Base-by-base conservation (phyloP, 768 basidiomycete genomes). In the Mycena indigotica region DNA sequence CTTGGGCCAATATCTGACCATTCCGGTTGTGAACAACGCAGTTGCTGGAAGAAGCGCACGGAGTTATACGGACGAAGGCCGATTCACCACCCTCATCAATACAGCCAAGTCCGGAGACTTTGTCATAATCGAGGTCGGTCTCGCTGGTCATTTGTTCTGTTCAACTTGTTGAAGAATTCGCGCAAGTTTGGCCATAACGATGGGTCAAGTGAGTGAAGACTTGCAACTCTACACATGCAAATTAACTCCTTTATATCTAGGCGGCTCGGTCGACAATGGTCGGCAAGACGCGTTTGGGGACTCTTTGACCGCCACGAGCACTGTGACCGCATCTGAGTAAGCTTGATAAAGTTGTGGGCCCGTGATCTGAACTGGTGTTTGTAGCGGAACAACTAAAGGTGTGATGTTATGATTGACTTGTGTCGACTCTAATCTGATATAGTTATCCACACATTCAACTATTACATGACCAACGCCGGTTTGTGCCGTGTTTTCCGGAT, bases 31-130 rank as follows among this genome's bases (percentile, higher is more conserved):
- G 16, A 83, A 83, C 61, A 61, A 70, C 44, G 81, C 81, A 0
- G 73, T 81, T 39, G 77, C 72, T 6, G 81, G 81, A 3, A 70
- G 76, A 5, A 77, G 74, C 45, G 75, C 81, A 1, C 72, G 81
- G 32, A 78, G 77, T 40, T 83, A 74, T 58, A 79, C 77, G 13
- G 77, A 79, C 19, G 77, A 80, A 60, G 80, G 80, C 30, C 70
- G 76, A 6, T 81, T 82, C 65, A 72, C 71, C 17, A 73, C 72
- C 10, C 65, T 80, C 26, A 73, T 76, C 55, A 73, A 77, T 63
- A 72, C 70, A 2, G 75, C 69, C 5, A 72, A 75, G 55, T 55
- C 66, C 28, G 75, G 76, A 13, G 77, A 78, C 56, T 77, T 73
- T 65, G 78, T 77, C 19, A 64, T 80, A 53, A 77, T 80, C 51